Percentiles rank a stretch among this genome's conserved stretches.
Conservation (phyloP, 352 stramenopile genomes). For the Blastocystis sp. region DNA sequence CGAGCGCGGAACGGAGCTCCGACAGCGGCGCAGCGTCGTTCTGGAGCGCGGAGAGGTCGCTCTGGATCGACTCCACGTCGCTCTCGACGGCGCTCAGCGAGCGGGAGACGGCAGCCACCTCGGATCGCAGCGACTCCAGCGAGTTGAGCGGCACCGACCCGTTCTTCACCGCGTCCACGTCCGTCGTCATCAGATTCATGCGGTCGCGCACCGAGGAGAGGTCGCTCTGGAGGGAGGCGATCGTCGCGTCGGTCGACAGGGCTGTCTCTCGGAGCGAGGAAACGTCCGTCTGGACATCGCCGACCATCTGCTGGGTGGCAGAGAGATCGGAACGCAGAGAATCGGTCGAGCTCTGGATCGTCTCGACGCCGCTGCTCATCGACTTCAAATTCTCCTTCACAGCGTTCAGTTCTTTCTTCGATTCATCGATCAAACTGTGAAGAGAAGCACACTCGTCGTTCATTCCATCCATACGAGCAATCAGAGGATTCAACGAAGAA, state of each 20-base stretch:
- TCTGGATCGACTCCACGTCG: too few species aligned
- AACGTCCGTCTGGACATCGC: too few species aligned
- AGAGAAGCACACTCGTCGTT: not conserved
- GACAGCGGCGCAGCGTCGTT: not conserved
- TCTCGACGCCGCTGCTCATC: not conserved
- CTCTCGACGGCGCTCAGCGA: too few species aligned
- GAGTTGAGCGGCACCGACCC: too few species aligned
- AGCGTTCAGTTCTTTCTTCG: not conserved
- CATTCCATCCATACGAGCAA: not conserved
- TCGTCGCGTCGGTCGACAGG: not conserved
- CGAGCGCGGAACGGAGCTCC: not conserved
- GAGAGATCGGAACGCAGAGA: not conserved
- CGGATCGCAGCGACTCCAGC: too few species aligned
- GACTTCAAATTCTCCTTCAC: not conserved
- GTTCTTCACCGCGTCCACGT: not conserved
- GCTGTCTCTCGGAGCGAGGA: too few species aligned
- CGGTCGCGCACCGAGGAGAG: too few species aligned
- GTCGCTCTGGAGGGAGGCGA: not conserved
- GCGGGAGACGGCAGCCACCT: too few species aligned
- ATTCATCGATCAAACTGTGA: not conserved
- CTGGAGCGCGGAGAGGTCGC: too few species aligned
- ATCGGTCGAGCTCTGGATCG: too few species aligned
- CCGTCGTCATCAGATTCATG: not conserved
- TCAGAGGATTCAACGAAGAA: not conserved
- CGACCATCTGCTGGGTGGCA: not conserved